These are phyloP conservation scores for Paecilomyces sp. DNA, from an alignment of 2,329 filamentous ascomycete species.

Conservation along the genomic window DNA sequence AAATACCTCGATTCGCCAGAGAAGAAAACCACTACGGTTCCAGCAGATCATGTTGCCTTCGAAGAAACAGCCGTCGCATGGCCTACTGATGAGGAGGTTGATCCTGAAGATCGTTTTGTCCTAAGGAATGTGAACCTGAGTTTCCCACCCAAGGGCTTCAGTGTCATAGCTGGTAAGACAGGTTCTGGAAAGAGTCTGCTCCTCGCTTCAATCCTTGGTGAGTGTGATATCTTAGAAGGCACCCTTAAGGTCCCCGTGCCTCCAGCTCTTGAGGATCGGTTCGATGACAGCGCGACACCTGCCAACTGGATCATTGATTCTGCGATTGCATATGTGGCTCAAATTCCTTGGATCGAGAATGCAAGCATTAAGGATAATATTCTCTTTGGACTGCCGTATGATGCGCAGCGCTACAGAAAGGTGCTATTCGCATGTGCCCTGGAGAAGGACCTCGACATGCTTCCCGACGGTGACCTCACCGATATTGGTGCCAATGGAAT, in stretches of 20 bases:
- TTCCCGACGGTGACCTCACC: slow-evolving; percentile 69
- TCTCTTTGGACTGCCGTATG: slow-evolving; percentile 64
- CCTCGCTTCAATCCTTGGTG: slow-evolving; percentile 66
- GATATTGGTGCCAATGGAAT: slow-evolving; percentile 81
- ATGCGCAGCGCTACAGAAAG: slow-evolving; percentile 61
- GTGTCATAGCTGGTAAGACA: slow-evolving; percentile 68
- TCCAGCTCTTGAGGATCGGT: slow-evolving; percentile 47
- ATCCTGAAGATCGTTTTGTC: slow-evolving; percentile 55
- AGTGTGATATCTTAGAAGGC: slow-evolving; percentile 62
- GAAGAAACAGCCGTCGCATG: slow-evolving; percentile 64
- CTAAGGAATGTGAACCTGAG: slow-evolving; percentile 57
- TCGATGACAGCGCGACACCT: slow-evolving; percentile 54
- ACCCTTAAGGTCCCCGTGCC: slow-evolving; percentile 47
- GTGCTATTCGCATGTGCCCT: slow-evolving; percentile 68
- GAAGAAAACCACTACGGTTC: slow-evolving; percentile 47
- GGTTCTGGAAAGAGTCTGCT: slow-evolving; percentile 72
- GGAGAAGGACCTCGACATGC: slow-evolving; percentile 67
- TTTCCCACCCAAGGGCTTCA: slow-evolving; percentile 64
- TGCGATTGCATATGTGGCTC: slow-evolving; percentile 67
- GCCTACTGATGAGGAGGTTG: slow-evolving; percentile 56
- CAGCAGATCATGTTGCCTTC: slow-evolving; percentile 57
- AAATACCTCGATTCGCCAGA: slow-evolving; percentile 63
- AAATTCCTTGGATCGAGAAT: slow-evolving; percentile 82
- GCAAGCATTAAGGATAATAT: slow-evolving; percentile 73
- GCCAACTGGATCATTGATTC: slow-evolving; percentile 62